Base-by-base conservation (phyloP, 1,284 basidiomycete species). In the Papiliotrema nemorosa region DNA sequence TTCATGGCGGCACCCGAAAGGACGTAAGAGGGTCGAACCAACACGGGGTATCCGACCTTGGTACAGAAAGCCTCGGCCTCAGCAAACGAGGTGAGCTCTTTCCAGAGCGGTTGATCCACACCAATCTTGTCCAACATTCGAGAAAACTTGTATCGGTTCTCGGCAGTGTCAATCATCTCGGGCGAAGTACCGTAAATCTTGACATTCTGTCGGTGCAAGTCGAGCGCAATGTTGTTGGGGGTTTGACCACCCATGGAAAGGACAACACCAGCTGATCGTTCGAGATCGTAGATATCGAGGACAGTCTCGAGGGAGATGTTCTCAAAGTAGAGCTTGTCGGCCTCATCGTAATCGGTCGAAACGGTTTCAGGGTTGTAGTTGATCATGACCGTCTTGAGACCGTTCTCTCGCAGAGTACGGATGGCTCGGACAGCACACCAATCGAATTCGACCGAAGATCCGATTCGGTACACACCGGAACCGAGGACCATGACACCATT, bases 361-460 rank as follows among this genome's bases (percentile, higher is more conserved):
- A 98, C 94, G 0, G 94, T 98, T 78, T 98, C 96, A 22, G 94
- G 94, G 75, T 97, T 97, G 78, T 97, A 97, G 79, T 97, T 98
- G 77, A 98, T 88, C 96, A 97, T 98, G 77, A 97, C 84, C 7
- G 96, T 97, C 68, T 90, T 91, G 58, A 90, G 79, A n/a, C 92
- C 92, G 68, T 88, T 86, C 39, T 94, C 87, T 53, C 94, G 89
- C 37, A 98, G 80, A 1, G 94, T 97, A 59, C 94, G 81, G 74
- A 97, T 97, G 25, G 93, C 91, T 46, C 93, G 86, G 45, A 98
- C 96, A 18, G 94, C 94, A 76, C 94, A 98, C 96, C 94, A 98
- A 74, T 98, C 94, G 76, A 98, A 98, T 77, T 98, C 96, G 74
- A 98, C 96, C 2, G 92, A 97, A 1, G 92, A 97, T 31, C 96